Evolutionary conservation across 352 stramenopile genomes (phyloP).

Genomic region (Phytophthora boehmeriae): DNA sequence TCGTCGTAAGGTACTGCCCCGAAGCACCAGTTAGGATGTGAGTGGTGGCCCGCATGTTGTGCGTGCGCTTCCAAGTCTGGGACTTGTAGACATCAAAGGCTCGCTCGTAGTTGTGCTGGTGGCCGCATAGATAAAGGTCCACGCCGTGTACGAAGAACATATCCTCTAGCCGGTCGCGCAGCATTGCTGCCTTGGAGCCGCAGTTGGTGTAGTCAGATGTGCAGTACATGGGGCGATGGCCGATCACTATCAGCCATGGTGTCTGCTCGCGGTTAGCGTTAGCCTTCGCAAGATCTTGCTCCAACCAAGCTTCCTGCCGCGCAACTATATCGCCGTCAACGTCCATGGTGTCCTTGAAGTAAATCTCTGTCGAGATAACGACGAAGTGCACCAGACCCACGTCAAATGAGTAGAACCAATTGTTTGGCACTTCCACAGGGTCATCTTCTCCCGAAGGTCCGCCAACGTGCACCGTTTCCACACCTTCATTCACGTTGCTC

Average conservation of each 20-base stretch:
- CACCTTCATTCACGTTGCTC: constrained; percentile 71
- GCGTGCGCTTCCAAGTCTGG: constrained; percentile 64
- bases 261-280: constrained; percentile 67
- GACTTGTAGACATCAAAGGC: constrained; percentile 83
- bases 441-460: constrained; percentile 32
- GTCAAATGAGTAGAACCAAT: constrained; percentile 91
- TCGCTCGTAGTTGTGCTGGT: constrained; percentile 93
- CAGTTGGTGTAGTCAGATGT: constrained; percentile 80
- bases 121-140: constrained; percentile 89
- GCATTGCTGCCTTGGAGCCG: constrained; percentile 60
- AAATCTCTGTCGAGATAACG: constrained; percentile 89
- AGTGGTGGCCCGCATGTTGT: constrained; percentile 85
- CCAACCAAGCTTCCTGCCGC: constrained; percentile 72
- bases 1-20: constrained; percentile 81
- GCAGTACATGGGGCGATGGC: constrained; percentile 90
- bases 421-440: constrained; percentile 73
- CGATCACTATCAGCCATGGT: constrained; percentile 87
- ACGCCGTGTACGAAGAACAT: constrained; percentile 82
- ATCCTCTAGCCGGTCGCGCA: constrained; percentile 76
- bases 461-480: constrained; percentile 49
- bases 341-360: constrained; percentile 78
- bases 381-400: constrained; percentile 89
- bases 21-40: constrained; percentile 91
- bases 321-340: constrained; percentile 53
- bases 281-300: constrained; percentile 59